Conservation (phyloP, 331 rosid species). For the Quercus lobata region DNA sequence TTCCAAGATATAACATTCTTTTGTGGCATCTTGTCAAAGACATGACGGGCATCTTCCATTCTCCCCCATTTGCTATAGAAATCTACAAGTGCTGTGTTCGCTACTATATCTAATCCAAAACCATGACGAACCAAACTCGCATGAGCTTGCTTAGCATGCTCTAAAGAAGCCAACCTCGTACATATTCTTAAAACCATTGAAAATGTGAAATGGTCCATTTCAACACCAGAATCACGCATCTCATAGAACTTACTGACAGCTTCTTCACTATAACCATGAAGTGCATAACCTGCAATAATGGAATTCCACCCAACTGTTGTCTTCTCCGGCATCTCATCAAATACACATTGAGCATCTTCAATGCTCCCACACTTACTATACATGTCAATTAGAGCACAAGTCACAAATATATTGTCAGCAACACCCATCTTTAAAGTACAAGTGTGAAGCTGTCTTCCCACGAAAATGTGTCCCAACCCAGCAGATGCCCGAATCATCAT, state of each 20-base stretch:
- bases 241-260: slow-evolving; percentile 60
- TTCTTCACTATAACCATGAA: slow-evolving; percentile 80
- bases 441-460: slow-evolving; percentile 71
- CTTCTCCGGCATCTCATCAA: slow-evolving; percentile 74
- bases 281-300: slow-evolving; percentile 79
- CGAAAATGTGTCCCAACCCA: slow-evolving; percentile 47
- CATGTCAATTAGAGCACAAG: slow-evolving; percentile 84
- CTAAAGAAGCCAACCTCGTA: slow-evolving; percentile 72
- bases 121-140: slow-evolving; percentile 87
- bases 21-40: slow-evolving; percentile 64
- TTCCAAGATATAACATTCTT: slow-evolving; percentile 83
- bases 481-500: slow-evolving; percentile 64
- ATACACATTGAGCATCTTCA: slow-evolving; percentile 74
- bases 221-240: slow-evolving; percentile 66
- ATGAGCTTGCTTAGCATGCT: slow-evolving; percentile 82
- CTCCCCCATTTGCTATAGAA: slow-evolving; percentile 97
- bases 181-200: slow-evolving; percentile 74
- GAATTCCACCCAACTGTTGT: slow-evolving; percentile 80
- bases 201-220: slow-evolving; percentile 77
- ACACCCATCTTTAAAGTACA: slow-evolving; percentile 70
- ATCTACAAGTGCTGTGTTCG: slow-evolving; percentile 80
- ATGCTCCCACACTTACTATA: slow-evolving; percentile 80
- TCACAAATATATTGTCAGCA: slow-evolving; percentile 45
- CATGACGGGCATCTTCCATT: slow-evolving; percentile 70
- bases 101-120: slow-evolving; percentile 68